Conservation (phyloP, 768 basidiomycete species). For the Boletellus emodensis region DNA sequence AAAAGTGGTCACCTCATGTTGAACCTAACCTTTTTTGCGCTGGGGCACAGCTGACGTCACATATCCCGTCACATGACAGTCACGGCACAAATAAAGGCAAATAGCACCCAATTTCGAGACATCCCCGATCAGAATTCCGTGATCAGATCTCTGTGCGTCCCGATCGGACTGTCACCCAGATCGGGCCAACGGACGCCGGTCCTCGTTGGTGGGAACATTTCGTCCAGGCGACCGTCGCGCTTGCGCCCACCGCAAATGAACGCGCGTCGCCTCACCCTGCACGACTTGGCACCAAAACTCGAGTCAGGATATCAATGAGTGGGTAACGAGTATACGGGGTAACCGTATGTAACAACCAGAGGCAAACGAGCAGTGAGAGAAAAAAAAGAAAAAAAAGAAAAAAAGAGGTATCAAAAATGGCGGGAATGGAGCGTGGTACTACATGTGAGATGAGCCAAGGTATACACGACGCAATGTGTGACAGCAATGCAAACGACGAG, state of each 20-base stretch:
- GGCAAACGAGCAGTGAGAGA: constrained; percentile 6
- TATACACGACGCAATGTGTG: constrained; percentile 36
- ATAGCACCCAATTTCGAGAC: constrained; percentile 11
- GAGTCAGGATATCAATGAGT: constrained; percentile 32
- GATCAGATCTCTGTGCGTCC: constrained; percentile 27
- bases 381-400: background rate
- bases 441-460: constrained; percentile 35
- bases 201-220: constrained; percentile 11
- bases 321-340: constrained; percentile 37
- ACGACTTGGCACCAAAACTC: constrained; percentile 16
- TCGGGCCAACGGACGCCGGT: constrained; percentile 15
- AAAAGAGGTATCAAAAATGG: constrained; percentile 34
- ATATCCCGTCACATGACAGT: constrained; percentile 17
- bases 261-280: constrained; percentile 17
- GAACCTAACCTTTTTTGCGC: constrained; percentile 24
- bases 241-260: constrained; percentile 26
- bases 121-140: constrained; percentile 35
- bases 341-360: constrained; percentile 33
- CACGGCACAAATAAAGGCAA: constrained; percentile 16
- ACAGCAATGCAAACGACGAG: constrained; percentile 36
- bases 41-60: constrained; percentile 22
- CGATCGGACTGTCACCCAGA: constrained; percentile 5
- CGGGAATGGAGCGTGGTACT: constrained; percentile 33
- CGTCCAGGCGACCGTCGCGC: constrained; percentile 8
- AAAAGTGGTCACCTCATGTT: constrained; percentile 16